A percentile compares a stretch with the other conserved stretches of the same genome.
These are phyloP conservation scores for Halteria grandinella DNA, from an alignment of 73 alveolate species.

Conservation along the genomic window DNA sequence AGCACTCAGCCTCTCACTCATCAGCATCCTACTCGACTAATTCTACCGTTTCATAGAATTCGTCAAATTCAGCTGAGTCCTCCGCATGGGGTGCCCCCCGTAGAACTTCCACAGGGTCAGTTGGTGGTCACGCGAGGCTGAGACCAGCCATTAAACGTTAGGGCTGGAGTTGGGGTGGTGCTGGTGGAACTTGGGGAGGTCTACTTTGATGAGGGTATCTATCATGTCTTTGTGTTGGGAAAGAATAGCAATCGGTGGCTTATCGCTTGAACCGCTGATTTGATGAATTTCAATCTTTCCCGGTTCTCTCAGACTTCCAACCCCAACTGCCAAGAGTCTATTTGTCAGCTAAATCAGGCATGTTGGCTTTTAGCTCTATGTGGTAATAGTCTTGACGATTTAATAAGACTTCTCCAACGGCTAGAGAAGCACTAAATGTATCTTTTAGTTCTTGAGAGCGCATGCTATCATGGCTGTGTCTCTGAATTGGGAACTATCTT, in stretches of 20 bases:
- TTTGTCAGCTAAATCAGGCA: slow-evolving; percentile 1
- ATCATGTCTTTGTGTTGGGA: slow-evolving; percentile 56
- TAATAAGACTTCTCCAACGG: background rate
- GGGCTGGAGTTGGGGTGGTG: background rate
- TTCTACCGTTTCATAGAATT: background rate
- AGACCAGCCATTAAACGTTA: slow-evolving; percentile 19
- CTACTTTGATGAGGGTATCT: slow-evolving; percentile 23
- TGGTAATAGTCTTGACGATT: background rate
- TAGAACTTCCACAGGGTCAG: slow-evolving; percentile 29
- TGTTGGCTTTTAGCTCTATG: slow-evolving; percentile 49
- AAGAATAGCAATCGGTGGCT: background rate
- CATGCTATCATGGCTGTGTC: slow-evolving; percentile 45
- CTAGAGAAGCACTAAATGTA: slow-evolving; percentile 9
- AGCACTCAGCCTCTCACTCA: background rate
- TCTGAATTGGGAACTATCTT: background rate
- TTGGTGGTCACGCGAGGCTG: slow-evolving; percentile 32
- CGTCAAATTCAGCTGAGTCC: background rate
- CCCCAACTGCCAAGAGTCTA: slow-evolving; percentile 27
- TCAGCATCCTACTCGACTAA: background rate
- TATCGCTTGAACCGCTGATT: background rate
- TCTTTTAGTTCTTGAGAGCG: slow-evolving; percentile 43
- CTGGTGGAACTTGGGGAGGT: slow-evolving; percentile 6
- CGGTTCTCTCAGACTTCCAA: slow-evolving; percentile 50
- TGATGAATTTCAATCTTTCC: slow-evolving; percentile 42
- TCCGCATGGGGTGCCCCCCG: slow-evolving; percentile 26